These are phyloP conservation scores for Lachancea waltii DNA, from an alignment of 805 yeast species.

Conservation along the genomic window DNA sequence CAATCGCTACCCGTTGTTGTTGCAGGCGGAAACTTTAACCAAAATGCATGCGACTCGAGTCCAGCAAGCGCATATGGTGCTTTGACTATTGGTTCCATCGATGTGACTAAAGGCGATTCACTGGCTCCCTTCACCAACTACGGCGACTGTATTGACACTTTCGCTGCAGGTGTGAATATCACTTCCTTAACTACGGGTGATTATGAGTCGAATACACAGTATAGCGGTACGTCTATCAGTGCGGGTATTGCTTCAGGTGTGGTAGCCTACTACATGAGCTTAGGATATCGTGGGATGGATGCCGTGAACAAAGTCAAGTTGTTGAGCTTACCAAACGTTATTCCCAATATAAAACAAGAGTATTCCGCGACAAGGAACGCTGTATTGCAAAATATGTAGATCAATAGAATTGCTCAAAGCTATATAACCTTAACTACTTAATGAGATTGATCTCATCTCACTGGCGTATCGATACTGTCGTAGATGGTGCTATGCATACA, in stretches of 20 bases:
- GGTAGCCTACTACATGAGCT: constrained; percentile 39
- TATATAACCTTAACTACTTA: too few relatives aligned
- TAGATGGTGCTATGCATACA: too few relatives aligned
- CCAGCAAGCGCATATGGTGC: constrained; percentile 75
- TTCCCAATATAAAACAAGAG: constrained; percentile 3
- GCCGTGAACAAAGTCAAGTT: constrained; percentile 28
- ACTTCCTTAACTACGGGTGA: constrained; percentile 23
- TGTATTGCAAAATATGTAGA: constrained; percentile 5
- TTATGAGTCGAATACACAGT: constrained; percentile 15
- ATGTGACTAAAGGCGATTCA: constrained; percentile 53
- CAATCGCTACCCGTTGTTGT: constrained; percentile 66
- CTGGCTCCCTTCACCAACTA: constrained; percentile 78
- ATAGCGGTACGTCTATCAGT: constrained; percentile 47
- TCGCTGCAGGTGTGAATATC: constrained; percentile 74
- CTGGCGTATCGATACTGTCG: too few relatives aligned
- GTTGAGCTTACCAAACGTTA: constrained; percentile 1
- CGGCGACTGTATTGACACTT: constrained; percentile 82
- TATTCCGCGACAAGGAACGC: constrained; percentile 3
- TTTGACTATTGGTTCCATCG: constrained; percentile 83
- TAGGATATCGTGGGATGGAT: constrained; percentile 33
- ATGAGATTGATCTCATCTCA: too few relatives aligned
- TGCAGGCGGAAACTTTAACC: constrained; percentile 82
- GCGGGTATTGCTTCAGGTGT: constrained; percentile 41
- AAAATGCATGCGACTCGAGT: constrained; percentile 71
- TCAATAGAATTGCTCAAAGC: too few relatives aligned